phyloP scores from a whole-genome alignment of 805 yeast genomes.

The Myxozyma mucilagina region DNA sequence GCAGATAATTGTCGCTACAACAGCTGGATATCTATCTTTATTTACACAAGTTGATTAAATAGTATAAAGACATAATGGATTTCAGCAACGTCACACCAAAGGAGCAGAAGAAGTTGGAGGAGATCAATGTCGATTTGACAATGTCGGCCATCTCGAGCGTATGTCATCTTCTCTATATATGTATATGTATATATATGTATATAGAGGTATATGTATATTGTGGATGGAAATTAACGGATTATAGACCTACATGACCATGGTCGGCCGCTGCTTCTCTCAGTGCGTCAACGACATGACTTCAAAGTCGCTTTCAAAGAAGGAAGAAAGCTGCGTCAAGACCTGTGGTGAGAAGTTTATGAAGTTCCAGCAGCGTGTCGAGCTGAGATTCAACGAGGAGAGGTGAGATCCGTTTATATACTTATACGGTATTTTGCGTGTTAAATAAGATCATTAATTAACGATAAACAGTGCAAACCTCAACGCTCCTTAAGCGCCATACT shows the following conservation, averaged over 20 bases:
- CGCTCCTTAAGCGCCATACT: neutral
- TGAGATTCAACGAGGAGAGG: constrained; percentile 98
- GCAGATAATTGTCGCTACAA: neutral
- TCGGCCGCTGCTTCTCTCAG: constrained; percentile 94
- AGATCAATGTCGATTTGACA: constrained; percentile 26
- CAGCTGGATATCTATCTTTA: neutral
- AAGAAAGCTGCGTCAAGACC: constrained; percentile 78
- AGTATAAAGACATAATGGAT: constrained; percentile 14
- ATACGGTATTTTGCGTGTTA: neutral
- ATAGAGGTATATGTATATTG: neutral
- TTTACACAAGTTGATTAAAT: neutral
- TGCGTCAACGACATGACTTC: constrained; percentile 99
- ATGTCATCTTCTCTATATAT: neutral
- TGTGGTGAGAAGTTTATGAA: constrained; percentile 97
- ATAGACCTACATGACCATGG: constrained; percentile 81
- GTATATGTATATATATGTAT: no score
- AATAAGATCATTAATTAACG: neutral
- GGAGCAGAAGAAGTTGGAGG: constrained; percentile 27
- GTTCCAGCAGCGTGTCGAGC: constrained; percentile 97
- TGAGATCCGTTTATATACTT: constrained; percentile 26
- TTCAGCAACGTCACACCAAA: constrained; percentile 11
- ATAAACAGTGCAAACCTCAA: constrained; percentile 2
- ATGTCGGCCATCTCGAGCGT: constrained; percentile 22
- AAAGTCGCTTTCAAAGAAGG: constrained; percentile 78
- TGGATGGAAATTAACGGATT: neutral